A percentile compares a stretch with the other conserved stretches of the same genome.
Evolutionary conservation across 768 basidiomycete genomes (phyloP).

Genomic region (Trametes cinnabarina): DNA sequence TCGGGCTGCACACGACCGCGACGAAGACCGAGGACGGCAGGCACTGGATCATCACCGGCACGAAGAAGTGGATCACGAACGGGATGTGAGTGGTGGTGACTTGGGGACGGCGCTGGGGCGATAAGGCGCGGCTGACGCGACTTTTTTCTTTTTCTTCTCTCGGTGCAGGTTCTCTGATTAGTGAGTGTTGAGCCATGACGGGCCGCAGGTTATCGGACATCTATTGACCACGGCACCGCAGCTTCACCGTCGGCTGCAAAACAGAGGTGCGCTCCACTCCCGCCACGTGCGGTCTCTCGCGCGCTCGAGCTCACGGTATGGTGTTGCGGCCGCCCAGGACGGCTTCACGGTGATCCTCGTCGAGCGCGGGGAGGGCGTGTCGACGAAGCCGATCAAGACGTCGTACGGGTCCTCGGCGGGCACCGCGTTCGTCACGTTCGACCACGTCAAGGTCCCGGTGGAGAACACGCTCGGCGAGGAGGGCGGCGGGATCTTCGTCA

Average conservation of each 20-base stretch:
- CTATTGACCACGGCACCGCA: not conserved
- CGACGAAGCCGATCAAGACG: conserved; percentile 85
- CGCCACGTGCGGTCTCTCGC: conserved; percentile 15
- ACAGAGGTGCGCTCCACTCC: conserved; percentile 40
- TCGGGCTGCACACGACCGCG: conserved; percentile 77
- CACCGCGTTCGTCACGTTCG: conserved; percentile 78
- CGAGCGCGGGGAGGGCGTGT: conserved; percentile 75
- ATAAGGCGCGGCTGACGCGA: not conserved
- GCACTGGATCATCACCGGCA: conserved; percentile 82
- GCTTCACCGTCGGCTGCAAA: conserved; percentile 73
- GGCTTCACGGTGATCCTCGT: conserved; percentile 89
- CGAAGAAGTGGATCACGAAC: conserved; percentile 86
- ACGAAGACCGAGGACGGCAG: conserved; percentile 80
- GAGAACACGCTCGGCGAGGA: conserved; percentile 84
- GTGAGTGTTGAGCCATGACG: conserved; percentile 21
- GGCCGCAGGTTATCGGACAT: not conserved
- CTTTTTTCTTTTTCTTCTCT: no score
- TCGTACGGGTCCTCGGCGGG: conserved; percentile 86
- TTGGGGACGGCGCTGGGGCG: not conserved
- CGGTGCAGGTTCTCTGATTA: conserved; percentile 41
- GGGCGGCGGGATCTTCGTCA: conserved; percentile 68
- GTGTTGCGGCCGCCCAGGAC: conserved; percentile 18
- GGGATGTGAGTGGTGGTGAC: conserved; percentile 45
- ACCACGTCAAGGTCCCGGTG: conserved; percentile 81
- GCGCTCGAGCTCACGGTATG: conserved; percentile 20